Conservation (phyloP, 1,284 basidiomycete species). For the Cutaneotrichosporon sp. region DNA sequence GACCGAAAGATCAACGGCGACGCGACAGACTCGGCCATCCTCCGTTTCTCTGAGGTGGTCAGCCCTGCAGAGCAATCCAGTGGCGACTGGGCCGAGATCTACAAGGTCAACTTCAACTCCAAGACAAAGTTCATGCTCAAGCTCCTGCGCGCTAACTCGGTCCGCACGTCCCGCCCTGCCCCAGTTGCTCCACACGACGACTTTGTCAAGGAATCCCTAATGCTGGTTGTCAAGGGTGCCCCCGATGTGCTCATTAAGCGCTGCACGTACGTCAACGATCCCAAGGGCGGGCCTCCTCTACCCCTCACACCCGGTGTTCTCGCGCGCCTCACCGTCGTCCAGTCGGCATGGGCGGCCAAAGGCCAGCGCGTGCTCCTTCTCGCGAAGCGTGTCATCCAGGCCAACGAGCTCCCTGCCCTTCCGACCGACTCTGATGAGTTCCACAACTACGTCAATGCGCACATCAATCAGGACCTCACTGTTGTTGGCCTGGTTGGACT, state of each 20-base stretch:
- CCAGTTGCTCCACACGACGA: conserved; percentile 12
- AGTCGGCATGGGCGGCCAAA: conserved; percentile 56
- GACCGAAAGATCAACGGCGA: conserved; percentile 58
- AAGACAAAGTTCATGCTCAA: conserved; percentile 65
- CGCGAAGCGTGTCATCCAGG: conserved; percentile 44
- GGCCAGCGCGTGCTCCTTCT: conserved; percentile 60
- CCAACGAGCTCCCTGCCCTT: conserved; percentile 15
- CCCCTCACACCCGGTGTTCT: conserved; percentile 42
- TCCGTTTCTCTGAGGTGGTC: conserved; percentile 58
- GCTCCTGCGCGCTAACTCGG: conserved; percentile 19
- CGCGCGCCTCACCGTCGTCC: conserved; percentile 46
- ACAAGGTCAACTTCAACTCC: conserved; percentile 58
- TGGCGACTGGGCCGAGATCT: conserved; percentile 46
- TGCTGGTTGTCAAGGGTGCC: conserved; percentile 57
- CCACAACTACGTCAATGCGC: conserved; percentile 34
- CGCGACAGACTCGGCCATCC: conserved; percentile 59
- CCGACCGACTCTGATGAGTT: conserved; percentile 48
- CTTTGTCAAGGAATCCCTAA: conserved; percentile 26
- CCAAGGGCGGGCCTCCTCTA: conserved; percentile 45
- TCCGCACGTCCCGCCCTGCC: background rate
- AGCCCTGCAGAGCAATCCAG: conserved; percentile 37
- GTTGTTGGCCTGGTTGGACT: conserved; percentile 62
- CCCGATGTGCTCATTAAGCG: conserved; percentile 58
- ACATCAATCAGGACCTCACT: conserved; percentile 51
- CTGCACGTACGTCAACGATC: conserved; percentile 50